phyloP scores from a whole-genome alignment of 169 alveolate species.

The Cardiosporidium cionae region DNA sequence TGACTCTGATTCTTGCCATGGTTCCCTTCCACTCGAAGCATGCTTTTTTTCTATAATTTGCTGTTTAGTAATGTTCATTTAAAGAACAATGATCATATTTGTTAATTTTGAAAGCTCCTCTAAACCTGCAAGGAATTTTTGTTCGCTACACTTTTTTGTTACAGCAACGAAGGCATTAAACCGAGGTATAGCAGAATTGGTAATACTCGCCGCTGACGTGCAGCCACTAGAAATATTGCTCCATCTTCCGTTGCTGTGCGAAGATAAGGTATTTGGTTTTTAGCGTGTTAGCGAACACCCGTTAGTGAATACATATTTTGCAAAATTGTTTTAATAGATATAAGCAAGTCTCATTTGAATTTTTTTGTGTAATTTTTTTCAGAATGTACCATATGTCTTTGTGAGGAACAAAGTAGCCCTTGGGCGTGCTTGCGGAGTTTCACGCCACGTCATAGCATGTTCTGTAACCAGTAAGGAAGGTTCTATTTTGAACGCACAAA shows the following conservation, averaged over 20 bases:
- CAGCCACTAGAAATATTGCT: conserved; percentile 98
- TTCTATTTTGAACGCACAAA: conserved; percentile 85
- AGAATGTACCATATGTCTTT: conserved; percentile 96
- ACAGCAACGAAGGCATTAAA: conserved; percentile 93
- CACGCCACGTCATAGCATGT: conserved; percentile 95
- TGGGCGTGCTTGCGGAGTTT: conserved; percentile 98
- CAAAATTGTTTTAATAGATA: too few relatives aligned
- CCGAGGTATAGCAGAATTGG: conserved; percentile 94
- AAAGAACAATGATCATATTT: too few relatives aligned
- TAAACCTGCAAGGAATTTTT: too few relatives aligned
- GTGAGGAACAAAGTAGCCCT: conserved; percentile 90
- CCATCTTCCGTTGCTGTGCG: conserved; percentile 95
- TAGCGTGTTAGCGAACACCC: background rate
- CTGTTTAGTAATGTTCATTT: too few relatives aligned
- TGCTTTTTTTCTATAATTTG: too few relatives aligned
- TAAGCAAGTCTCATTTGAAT: too few relatives aligned
- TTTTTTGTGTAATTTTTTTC: too few relatives aligned
- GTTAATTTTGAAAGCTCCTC: too few relatives aligned
- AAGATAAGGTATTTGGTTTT: conserved; percentile 84
- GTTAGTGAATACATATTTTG: too few relatives aligned
- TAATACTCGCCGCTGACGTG: conserved; percentile 98
- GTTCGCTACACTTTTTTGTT: conserved; percentile 33
- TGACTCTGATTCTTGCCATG: too few relatives aligned
- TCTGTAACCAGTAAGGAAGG: conserved; percentile 88
- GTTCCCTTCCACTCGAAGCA: too few relatives aligned